Conservation (phyloP, 345 rosid species). For the Euphorbia pulcherrima region DNA sequence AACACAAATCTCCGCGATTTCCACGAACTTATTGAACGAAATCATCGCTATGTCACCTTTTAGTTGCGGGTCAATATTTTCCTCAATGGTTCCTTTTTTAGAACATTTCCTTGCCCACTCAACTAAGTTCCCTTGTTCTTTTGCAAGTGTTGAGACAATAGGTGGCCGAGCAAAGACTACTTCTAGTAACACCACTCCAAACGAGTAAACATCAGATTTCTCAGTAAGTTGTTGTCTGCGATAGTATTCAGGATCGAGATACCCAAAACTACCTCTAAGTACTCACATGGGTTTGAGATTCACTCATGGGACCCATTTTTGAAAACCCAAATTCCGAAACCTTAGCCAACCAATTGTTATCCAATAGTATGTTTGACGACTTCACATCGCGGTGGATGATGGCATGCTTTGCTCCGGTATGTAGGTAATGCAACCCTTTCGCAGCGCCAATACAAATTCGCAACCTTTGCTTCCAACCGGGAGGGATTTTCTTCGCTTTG, state of each 20-base stretch:
- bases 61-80: slow-evolving; percentile 36
- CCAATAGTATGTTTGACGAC: slow-evolving; percentile 46
- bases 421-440: slow-evolving; percentile 31
- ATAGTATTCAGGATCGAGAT: slow-evolving; percentile 55
- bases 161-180: slow-evolving; percentile 44
- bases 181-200: slow-evolving; percentile 55
- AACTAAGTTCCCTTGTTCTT: slow-evolving; percentile 31
- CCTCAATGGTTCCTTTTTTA: slow-evolving; percentile 23
- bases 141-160: neutral
- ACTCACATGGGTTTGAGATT: slow-evolving; percentile 36
- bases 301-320: slow-evolving; percentile 26
- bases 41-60: slow-evolving; percentile 27
- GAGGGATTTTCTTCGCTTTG: slow-evolving; percentile 15
- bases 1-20: slow-evolving; percentile 39
- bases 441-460: slow-evolving; percentile 44
- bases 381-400: slow-evolving; percentile 52
- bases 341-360: slow-evolving; percentile 47
- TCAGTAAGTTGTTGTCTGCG: slow-evolving; percentile 48
- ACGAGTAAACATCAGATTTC: slow-evolving; percentile 67
- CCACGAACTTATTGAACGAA: slow-evolving; percentile 39
- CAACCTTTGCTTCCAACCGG: slow-evolving; percentile 38
- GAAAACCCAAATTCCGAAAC: slow-evolving; percentile 56
- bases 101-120: slow-evolving; percentile 34
- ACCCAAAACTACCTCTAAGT: slow-evolving; percentile 53
- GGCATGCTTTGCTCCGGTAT: slow-evolving; percentile 28